Evolutionary conservation across 1,284 basidiomycete genomes (phyloP).

Genomic region (Volvariella volvacea): DNA sequence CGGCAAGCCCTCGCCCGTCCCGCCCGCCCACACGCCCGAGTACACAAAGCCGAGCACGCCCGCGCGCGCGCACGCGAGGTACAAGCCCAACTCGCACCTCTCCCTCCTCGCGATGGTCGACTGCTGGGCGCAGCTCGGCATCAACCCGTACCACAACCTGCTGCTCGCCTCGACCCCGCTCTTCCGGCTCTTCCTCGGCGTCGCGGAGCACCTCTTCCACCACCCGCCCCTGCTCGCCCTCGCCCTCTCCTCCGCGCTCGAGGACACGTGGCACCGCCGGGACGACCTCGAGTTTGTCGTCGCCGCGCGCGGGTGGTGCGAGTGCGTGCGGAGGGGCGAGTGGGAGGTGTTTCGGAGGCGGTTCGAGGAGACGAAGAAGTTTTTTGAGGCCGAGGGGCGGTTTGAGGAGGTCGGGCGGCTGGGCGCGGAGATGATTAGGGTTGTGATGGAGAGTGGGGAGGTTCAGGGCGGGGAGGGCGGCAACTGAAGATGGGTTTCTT

Average conservation of each 20-base stretch:
- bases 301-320: conserved; percentile 94
- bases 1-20: conserved; percentile 32
- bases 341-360: conserved; percentile 85
- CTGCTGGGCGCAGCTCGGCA: conserved; percentile 87
- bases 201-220: conserved; percentile 93
- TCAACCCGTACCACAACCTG: conserved; percentile 90
- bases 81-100: conserved; percentile 82
- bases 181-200: conserved; percentile 96
- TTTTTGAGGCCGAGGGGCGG: conserved; percentile 78
- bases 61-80: conserved; percentile 19
- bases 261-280: conserved; percentile 78
- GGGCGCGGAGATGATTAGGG: conserved; percentile 89
- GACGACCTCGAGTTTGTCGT: conserved; percentile 95
- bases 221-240: conserved; percentile 53
- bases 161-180: conserved; percentile 93
- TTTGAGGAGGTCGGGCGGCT: conserved; percentile 84
- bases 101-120: conserved; percentile 98
- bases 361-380: conserved; percentile 77
- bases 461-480: conserved; percentile 24
- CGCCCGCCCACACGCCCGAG: conserved; percentile 6
- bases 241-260: conserved; percentile 73
- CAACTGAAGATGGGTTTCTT: too few species aligned
- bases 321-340: conserved; percentile 88
- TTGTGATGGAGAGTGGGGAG: conserved; percentile 64
- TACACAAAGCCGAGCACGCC: conserved; percentile 10